Evolutionary conservation across 352 stramenopile genomes (phyloP).

Genomic region (Aphanomyces cochlioides): DNA sequence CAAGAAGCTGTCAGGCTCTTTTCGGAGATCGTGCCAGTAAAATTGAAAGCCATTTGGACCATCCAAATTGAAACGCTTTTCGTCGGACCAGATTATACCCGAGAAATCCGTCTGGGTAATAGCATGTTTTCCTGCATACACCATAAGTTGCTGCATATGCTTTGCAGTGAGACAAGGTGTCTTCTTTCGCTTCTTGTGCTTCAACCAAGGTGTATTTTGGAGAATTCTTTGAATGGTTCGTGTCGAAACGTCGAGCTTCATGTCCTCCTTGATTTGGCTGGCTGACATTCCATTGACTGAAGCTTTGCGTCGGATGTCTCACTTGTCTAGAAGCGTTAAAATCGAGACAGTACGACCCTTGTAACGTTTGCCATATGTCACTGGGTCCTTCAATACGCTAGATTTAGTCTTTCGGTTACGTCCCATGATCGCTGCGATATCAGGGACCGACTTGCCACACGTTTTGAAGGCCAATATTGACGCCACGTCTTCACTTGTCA

Average conservation of each 20-base stretch:
- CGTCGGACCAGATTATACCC: constrained; percentile 13
- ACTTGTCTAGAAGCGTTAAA: background rate
- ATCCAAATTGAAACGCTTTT: constrained; percentile 13
- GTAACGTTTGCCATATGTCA: constrained; percentile 1
- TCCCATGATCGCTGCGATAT: background rate
- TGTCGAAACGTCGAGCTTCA: no score
- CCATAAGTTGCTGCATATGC: background rate
- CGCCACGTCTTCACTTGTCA: constrained; percentile 4
- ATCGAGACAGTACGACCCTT: background rate
- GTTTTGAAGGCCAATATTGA: background rate
- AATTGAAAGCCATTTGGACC: constrained; percentile 1
- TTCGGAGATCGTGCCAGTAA: constrained; percentile 7
- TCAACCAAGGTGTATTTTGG: no score
- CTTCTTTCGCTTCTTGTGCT: background rate
- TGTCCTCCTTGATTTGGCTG: no score
- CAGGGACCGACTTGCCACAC: background rate
- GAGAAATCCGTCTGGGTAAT: background rate
- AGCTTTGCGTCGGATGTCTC: background rate
- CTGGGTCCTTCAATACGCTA: background rate
- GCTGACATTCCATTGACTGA: background rate
- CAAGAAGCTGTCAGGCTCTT: background rate
- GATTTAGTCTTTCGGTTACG: background rate
- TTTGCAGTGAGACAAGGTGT: background rate
- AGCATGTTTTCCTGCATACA: background rate
- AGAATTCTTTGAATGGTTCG: no score